Evolutionary conservation across 768 basidiomycete species (phyloP).

Genomic region (Suillus decipiens): DNA sequence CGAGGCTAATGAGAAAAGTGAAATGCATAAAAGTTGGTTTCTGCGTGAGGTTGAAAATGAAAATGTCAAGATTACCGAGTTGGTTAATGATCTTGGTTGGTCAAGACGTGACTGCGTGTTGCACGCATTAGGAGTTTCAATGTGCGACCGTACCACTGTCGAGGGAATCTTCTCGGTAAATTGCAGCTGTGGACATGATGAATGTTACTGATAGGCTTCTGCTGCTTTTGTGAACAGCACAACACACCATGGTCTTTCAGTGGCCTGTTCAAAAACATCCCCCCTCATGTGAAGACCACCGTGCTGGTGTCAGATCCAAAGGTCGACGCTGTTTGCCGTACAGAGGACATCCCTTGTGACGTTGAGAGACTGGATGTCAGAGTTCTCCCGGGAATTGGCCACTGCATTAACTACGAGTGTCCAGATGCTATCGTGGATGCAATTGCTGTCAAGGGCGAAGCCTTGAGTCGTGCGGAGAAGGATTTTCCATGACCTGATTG

Average conservation of each 20-base stretch:
- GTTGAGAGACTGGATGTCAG: not conserved
- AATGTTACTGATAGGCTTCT: not conserved
- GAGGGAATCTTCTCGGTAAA: not conserved
- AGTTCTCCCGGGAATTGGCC: slow-evolving; percentile 18
- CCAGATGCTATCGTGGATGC: slow-evolving; percentile 23
- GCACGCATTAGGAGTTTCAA: slow-evolving; percentile 7
- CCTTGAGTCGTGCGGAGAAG: not conserved
- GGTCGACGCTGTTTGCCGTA: not conserved
- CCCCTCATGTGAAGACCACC: slow-evolving; percentile 18
- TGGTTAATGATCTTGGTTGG: slow-evolving; percentile 19
- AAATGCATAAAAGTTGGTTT: not conserved
- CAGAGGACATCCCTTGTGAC: slow-evolving; percentile 14
- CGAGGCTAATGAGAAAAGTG: not conserved
- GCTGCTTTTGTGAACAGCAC: not conserved
- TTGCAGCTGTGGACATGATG: not conserved
- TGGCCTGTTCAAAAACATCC: slow-evolving; percentile 1
- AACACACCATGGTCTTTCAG: slow-evolving; percentile 26
- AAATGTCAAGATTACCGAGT: not conserved
- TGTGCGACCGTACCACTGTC: slow-evolving; percentile 8
- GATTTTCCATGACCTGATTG: no score
- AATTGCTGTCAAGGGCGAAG: not conserved
- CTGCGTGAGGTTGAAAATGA: slow-evolving; percentile 1
- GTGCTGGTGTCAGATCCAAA: slow-evolving; percentile 24
- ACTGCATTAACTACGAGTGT: slow-evolving; percentile 30
- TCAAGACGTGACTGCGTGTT: slow-evolving; percentile 11